phyloP scores from a whole-genome alignment of 257 asterid species.

The Capsicum rhomboideum region DNA sequence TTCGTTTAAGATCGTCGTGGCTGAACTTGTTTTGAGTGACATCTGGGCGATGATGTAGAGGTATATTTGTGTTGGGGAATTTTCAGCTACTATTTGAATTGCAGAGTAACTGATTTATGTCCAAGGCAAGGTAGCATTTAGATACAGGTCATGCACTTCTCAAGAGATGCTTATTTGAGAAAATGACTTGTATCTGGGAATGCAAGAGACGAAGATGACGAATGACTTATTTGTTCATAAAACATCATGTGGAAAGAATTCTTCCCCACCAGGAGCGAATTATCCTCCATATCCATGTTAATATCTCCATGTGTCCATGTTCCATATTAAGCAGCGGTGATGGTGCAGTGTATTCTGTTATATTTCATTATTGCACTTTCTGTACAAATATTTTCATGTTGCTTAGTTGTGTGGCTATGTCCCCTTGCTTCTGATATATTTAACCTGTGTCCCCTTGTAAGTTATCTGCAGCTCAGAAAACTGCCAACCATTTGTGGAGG shows the following conservation, averaged over 20 bases:
- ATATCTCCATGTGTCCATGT: background rate
- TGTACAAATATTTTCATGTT: background rate
- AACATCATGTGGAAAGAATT: background rate
- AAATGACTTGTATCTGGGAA: background rate
- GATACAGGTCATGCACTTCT: background rate
- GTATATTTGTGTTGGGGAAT: background rate
- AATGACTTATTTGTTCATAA: background rate
- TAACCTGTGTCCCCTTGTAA: background rate
- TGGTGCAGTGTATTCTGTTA: background rate
- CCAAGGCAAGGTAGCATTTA: background rate
- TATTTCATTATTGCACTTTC: background rate
- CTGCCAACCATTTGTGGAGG: background rate
- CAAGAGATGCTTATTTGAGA: background rate
- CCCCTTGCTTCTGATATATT: background rate
- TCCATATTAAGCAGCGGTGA: background rate
- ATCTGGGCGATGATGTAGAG: background rate
- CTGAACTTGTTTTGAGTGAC: background rate
- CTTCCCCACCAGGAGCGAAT: background rate
- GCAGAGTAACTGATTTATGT: background rate
- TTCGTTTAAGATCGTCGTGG: background rate
- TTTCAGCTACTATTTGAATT: background rate
- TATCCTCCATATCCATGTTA: background rate
- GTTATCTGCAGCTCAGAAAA: background rate
- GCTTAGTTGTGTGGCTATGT: background rate
- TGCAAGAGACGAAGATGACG: background rate